A percentile compares a stretch with the other conserved stretches of the same genome.
Evolutionary conservation across 1,284 basidiomycete genomes (phyloP).

Genomic region (Cutaneotrichosporon dermatis): DNA sequence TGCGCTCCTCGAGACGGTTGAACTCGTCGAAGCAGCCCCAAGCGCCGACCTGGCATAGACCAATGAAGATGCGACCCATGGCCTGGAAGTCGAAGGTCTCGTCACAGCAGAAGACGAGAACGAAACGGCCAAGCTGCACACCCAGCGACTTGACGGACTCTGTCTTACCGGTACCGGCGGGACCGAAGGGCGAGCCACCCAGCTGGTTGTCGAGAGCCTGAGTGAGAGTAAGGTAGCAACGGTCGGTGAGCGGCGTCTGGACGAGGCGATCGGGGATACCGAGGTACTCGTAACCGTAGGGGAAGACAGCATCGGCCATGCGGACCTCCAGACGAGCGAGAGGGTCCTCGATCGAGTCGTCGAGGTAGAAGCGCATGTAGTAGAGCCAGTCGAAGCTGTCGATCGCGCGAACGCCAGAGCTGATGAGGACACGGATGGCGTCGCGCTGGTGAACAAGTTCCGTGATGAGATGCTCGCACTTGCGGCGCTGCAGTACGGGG

Average conservation of each 20-base stretch:
- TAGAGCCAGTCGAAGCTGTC: slow-evolving; percentile 89
- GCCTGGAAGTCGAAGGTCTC: slow-evolving; percentile 99
- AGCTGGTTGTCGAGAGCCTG: slow-evolving; percentile 92
- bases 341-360: slow-evolving; percentile 64
- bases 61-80: slow-evolving; percentile 98
- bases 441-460: slow-evolving; percentile 98
- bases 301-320: slow-evolving; percentile 88
- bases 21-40: slow-evolving; percentile 99
- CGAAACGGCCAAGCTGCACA: slow-evolving; percentile 93
- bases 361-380: slow-evolving; percentile 97
- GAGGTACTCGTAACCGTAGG: slow-evolving; percentile 98
- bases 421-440: slow-evolving; percentile 76
- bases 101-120: slow-evolving; percentile 98
- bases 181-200: slow-evolving; percentile 95
- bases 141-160: slow-evolving; percentile 99
- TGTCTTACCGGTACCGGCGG: slow-evolving; percentile 98
- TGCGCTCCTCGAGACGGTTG: slow-evolving; percentile 96
- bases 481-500: slow-evolving; percentile 79
- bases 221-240: slow-evolving; percentile 92
- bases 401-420: slow-evolving; percentile 61
- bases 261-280: slow-evolving; percentile 96
- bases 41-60: slow-evolving; percentile 96
- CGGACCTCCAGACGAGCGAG: slow-evolving; percentile 74
- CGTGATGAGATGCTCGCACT: slow-evolving; percentile 98
- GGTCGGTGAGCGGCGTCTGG: slow-evolving; percentile 96